phyloP scores from a whole-genome alignment of 2,329 filamentous ascomycete genomes.

The Teratosphaeria destructans region DNA sequence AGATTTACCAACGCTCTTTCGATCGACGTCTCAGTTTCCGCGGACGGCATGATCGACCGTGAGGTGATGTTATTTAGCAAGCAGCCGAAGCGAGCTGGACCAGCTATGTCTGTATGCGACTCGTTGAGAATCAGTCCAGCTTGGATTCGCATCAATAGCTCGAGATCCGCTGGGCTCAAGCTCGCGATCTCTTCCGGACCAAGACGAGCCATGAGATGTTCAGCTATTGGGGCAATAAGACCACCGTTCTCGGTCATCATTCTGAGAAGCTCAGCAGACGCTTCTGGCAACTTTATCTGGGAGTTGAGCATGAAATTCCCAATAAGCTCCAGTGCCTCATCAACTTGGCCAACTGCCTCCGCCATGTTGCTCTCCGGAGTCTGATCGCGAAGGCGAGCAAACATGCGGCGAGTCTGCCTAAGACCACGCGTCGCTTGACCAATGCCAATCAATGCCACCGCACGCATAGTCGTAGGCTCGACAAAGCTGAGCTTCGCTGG shows the following conservation, averaged over 20 bases:
- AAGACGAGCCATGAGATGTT: constrained; percentile 50
- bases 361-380: constrained; percentile 38
- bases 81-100: constrained; percentile 51
- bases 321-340: constrained; percentile 69
- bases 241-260: constrained; percentile 57
- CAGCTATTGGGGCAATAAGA: constrained; percentile 48
- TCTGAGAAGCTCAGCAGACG: constrained; percentile 50
- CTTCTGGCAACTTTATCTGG: constrained; percentile 35
- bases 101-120: constrained; percentile 42
- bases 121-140: constrained; percentile 38
- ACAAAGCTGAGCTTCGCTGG: constrained; percentile 59
- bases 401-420: constrained; percentile 72
- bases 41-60: constrained; percentile 43
- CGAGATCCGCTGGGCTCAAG: constrained; percentile 43
- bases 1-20: constrained; percentile 49
- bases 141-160: constrained; percentile 52
- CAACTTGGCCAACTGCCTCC: constrained; percentile 66
- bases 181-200: constrained; percentile 49
- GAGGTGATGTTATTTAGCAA: constrained; percentile 49
- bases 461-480: constrained; percentile 84
- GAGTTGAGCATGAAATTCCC: constrained; percentile 47
- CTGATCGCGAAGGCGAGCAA: constrained; percentile 64
- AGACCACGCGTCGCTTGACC: constrained; percentile 77
- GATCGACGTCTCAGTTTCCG: constrained; percentile 45
- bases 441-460: constrained; percentile 74